phyloP scores from a whole-genome alignment of 208 protist species.

The Jaenimonas drosophilae region DNA sequence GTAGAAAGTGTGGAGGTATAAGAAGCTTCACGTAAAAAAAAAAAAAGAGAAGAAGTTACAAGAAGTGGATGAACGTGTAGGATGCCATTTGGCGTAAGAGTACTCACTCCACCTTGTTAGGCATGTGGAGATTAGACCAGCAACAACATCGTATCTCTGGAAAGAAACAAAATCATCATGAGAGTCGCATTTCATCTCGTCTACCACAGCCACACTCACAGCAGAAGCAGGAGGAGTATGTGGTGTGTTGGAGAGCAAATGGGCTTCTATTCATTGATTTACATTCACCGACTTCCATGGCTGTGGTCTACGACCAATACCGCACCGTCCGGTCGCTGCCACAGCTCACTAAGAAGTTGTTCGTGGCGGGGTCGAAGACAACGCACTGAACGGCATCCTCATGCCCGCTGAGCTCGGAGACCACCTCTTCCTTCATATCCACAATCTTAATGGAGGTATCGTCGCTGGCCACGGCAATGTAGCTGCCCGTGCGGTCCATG shows the following conservation, averaged over 20 bases:
- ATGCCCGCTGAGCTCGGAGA: slow-evolving; percentile 65
- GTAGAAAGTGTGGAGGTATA: background rate
- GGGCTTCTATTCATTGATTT: background rate
- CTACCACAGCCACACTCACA: too few relatives aligned
- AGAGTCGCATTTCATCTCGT: too few relatives aligned
- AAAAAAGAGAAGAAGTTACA: slow-evolving; percentile 8
- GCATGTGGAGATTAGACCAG: too few relatives aligned
- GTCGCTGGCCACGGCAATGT: slow-evolving; percentile 89
- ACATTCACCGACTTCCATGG: background rate
- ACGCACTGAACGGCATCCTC: slow-evolving; percentile 82
- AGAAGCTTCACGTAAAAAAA: background rate
- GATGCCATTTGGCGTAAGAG: too few relatives aligned
- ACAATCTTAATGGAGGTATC: slow-evolving; percentile 93
- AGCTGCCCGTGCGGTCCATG: slow-evolving; percentile 55
- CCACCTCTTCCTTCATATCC: slow-evolving; percentile 72
- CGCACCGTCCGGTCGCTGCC: slow-evolving; percentile 72
- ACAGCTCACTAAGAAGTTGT: slow-evolving; percentile 73
- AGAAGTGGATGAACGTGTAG: slow-evolving; percentile 5
- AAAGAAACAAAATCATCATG: slow-evolving; percentile 4
- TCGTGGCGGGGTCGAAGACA: slow-evolving; percentile 64
- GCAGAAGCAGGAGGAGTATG: too few relatives aligned
- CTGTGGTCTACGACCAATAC: slow-evolving; percentile 54
- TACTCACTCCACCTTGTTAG: too few relatives aligned
- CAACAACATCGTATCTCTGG: background rate
- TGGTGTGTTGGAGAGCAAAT: slow-evolving; percentile 8